Evolutionary conservation across 1,139 yeast genomes (phyloP).

Genomic region (Schwanniomyces etchellsii): DNA sequence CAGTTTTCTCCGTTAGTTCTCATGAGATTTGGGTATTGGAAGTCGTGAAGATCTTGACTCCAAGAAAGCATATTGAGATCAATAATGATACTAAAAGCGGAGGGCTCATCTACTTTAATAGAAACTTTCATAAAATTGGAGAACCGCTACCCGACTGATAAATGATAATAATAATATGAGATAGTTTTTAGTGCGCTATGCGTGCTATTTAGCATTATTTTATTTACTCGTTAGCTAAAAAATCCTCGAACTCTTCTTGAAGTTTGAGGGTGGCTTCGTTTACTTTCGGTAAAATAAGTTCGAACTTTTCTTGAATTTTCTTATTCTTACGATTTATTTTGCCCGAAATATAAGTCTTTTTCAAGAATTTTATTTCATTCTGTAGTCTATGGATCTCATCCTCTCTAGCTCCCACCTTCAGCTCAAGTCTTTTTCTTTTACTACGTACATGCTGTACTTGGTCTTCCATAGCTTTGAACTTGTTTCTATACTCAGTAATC

Average conservation of each 20-base stretch:
- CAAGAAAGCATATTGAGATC: constrained; percentile 11
- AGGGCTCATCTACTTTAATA: constrained; percentile 60
- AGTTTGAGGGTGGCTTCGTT: constrained; percentile 12
- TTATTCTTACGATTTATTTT: constrained; percentile 26
- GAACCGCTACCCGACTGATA: constrained; percentile 5
- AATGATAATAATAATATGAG: neutral
- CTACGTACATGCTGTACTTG: constrained; percentile 16
- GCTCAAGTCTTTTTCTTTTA: constrained; percentile 23
- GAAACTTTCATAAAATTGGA: constrained; percentile 59
- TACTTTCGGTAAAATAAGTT: constrained; percentile 31
- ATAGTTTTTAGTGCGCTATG: neutral
- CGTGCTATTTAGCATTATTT: too few species aligned
- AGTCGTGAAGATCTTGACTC: constrained; percentile 45
- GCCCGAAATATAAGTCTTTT: constrained; percentile 20
- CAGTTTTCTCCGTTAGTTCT: constrained; percentile 58
- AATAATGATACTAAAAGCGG: constrained; percentile 30
- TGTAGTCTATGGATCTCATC: constrained; percentile 24
- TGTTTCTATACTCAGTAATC: constrained; percentile 16
- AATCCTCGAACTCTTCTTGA: constrained; percentile 8
- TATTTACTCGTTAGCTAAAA: constrained; percentile 4
- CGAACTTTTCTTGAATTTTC: constrained; percentile 33
- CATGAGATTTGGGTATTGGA: constrained; percentile 87
- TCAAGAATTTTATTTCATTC: constrained; percentile 24
- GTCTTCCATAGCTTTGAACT: constrained; percentile 18
- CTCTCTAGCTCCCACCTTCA: constrained; percentile 17